Conservation (phyloP, 2,329 filamentous ascomycete genomes). For the Monilinia fructigena region DNA sequence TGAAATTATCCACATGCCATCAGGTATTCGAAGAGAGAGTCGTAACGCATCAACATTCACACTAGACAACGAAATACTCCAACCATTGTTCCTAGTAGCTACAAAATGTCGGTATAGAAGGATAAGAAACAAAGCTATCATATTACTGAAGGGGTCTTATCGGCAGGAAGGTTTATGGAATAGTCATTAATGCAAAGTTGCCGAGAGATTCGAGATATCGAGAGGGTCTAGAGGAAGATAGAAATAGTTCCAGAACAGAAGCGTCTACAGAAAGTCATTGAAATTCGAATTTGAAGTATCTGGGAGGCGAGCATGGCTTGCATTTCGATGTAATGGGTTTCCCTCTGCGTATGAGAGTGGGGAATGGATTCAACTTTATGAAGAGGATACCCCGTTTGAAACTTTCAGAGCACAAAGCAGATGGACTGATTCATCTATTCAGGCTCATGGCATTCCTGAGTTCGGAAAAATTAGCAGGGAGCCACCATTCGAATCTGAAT, state of each 20-base stretch:
- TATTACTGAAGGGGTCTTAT: conserved; percentile 56
- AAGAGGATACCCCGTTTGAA: neutral
- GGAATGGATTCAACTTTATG: conserved; percentile 16
- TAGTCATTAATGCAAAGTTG: conserved; percentile 23
- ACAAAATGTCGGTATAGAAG: conserved; percentile 59
- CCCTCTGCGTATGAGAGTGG: neutral
- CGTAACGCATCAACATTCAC: conserved; percentile 47
- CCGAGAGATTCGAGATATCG: conserved; percentile 25
- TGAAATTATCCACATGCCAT: conserved; percentile 13
- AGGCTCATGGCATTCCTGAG: neutral
- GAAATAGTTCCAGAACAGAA: conserved; percentile 13
- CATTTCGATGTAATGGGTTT: neutral
- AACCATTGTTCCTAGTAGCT: conserved; percentile 61
- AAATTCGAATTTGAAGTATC: conserved; percentile 8
- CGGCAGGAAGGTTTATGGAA: conserved; percentile 68
- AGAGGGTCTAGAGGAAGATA: conserved; percentile 20
- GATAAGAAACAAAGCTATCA: conserved; percentile 59
- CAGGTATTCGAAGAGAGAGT: neutral
- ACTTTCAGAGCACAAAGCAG: neutral
- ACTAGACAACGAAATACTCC: conserved; percentile 60
- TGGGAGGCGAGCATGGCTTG: conserved; percentile 19
- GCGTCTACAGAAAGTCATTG: conserved; percentile 1
- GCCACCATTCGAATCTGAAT: neutral
- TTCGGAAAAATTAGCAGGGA: neutral
- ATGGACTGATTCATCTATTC: neutral